Percentiles rank a stretch among this genome's conserved stretches.
Conservation (phyloP, 805 yeast genomes). For the Nakazawaea ishiwadae region DNA sequence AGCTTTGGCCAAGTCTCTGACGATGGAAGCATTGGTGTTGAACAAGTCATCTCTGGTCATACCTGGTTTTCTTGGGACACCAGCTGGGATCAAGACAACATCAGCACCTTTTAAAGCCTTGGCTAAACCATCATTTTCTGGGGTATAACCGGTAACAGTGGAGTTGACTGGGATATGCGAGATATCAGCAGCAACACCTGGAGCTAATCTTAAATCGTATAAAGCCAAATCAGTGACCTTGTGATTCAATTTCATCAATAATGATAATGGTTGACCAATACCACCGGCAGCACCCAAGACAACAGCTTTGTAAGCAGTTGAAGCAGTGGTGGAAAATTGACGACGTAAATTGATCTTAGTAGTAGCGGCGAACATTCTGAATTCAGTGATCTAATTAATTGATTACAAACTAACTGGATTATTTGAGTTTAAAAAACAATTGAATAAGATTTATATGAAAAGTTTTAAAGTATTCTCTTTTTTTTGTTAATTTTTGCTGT, state of each 20-base stretch:
- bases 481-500: too few species aligned
- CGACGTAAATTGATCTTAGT: constrained; percentile 41
- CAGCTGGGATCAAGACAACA: constrained; percentile 91
- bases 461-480: too few species aligned
- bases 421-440: not conserved
- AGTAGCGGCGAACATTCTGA: constrained; percentile 49
- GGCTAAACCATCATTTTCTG: constrained; percentile 70
- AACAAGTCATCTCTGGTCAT: constrained; percentile 97
- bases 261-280: constrained; percentile 86
- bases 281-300: constrained; percentile 91
- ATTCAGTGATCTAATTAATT: constrained; percentile 7
- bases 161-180: constrained; percentile 94
- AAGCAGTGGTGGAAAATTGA: constrained; percentile 62
- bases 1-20: constrained; percentile 85
- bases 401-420: not conserved
- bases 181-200: constrained; percentile 96
- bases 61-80: constrained; percentile 98
- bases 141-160: constrained; percentile 80
- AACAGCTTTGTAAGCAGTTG: constrained; percentile 71
- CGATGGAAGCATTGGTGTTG: constrained; percentile 94
- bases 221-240: constrained; percentile 82
- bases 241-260: constrained; percentile 81
- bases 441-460: too few species aligned
- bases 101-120: constrained; percentile 76
- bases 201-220: constrained; percentile 88